Evolutionary conservation across 495 filamentous ascomycete genomes (phyloP), one percentile per base, ranked within the genome.

Genomic region (Aspergillus olivimuriae): DNA sequence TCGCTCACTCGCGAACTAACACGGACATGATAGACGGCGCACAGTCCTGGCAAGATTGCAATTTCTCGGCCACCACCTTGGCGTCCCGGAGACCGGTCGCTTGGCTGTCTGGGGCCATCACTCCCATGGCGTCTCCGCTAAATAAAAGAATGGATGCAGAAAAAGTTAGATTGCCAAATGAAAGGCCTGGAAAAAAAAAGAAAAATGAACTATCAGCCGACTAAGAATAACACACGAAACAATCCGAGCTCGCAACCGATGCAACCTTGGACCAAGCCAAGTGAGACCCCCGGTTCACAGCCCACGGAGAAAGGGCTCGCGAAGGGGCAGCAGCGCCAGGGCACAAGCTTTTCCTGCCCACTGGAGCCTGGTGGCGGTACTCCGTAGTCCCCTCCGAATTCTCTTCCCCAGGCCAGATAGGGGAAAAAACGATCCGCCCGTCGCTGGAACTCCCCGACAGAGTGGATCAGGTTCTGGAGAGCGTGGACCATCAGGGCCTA

Each of bases 261-360:
- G 34, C 40, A 43, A 43, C 39, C 34, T 39, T 34, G 44, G 35
- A n/a, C 11, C 37, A 38, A 38, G 34, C 34, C 16, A 33, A 12
- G 14, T 22, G 12, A 28, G 23, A 46, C 34, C 43, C 43, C 35
- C 35, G 34, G 34, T 36, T 37, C 12, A 7, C 4, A 37, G 11
- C 18, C n/a, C 16, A 6, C 24, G 24, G 24, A 28, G 24, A 11
- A 28, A 28, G 24, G 6, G 24, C 5, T 6, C 24, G 24, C 24
- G 16, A 24, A 39, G 4, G 37, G 16, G n/a, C 12, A 20, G 26
- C 18, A 14, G 7, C n/a, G 7, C 34, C 3, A 5, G n/a, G 10
- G 38, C 38, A 30, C 26, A 41, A 41, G 38, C 38, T 41, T 41
- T 30, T 26, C 18, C 35, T 22, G 19, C 35, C 24, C 3, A 5